Percentiles rank a stretch among this genome's conserved stretches.
These are phyloP conservation scores for Termitomyces sp. DNA, from an alignment of 768 basidiomycete genomes.

Conservation along the genomic window DNA sequence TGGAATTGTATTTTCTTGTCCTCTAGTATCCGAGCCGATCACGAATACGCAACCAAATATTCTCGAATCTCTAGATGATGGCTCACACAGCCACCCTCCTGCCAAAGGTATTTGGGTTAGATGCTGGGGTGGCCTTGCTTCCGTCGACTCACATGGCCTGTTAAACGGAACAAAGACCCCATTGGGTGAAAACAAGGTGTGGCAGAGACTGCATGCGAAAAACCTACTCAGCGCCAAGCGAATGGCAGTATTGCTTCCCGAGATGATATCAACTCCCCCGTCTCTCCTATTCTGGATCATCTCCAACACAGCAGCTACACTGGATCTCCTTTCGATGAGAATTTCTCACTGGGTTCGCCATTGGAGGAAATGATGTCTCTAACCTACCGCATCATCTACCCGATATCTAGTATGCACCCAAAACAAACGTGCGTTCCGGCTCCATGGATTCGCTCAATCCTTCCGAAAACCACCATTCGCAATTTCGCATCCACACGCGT, in stretches of 20 bases:
- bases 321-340: constrained; percentile 17
- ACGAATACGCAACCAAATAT: neutral
- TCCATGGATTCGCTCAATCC: neutral
- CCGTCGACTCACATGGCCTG: constrained; percentile 13
- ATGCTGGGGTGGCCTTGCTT: constrained; percentile 19
- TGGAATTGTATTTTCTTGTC: constrained; percentile 29
- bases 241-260: too few species aligned
- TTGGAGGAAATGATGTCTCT: constrained; percentile 9
- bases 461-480: constrained; percentile 1
- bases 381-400: constrained; percentile 3
- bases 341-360: constrained; percentile 10
- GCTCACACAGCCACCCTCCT: neutral
- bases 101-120: neutral
- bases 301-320: constrained; percentile 1
- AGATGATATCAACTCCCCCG: constrained; percentile 9
- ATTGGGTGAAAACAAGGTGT: too few species aligned
- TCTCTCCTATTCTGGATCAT: constrained; percentile 10
- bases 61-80: neutral
- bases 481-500: neutral
- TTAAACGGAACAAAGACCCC: constrained; percentile 4
- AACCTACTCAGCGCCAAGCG: neutral
- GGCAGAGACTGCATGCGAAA: constrained; percentile 1
- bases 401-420: neutral
- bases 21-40: constrained; percentile 2
- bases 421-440: neutral